Percentiles rank a stretch among this genome's conserved stretches.
These are phyloP conservation scores for Paramecium caudatum DNA, from an alignment of 73 alveolate genomes.

Conservation along the genomic window DNA sequence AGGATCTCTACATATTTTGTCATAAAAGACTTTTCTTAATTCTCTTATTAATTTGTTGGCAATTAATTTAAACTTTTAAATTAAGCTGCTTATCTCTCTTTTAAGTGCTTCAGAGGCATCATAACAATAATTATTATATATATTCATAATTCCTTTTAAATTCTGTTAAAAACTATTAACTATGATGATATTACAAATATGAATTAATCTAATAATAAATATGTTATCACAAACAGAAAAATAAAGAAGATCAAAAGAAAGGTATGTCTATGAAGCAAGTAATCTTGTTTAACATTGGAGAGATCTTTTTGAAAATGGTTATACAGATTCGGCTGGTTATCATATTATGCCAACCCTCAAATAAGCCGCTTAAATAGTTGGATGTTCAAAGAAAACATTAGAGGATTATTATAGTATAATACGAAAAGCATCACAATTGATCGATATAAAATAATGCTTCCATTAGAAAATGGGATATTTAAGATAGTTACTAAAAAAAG, in stretches of 20 bases:
- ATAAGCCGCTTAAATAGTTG: conserved; percentile 31
- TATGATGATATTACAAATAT: no score
- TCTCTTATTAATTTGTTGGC: not conserved
- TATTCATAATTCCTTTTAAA: no score
- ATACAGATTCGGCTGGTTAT: conserved; percentile 29
- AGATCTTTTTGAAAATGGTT: conserved; percentile 58
- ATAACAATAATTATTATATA: no score
- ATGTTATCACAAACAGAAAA: conserved; percentile 6
- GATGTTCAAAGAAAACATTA: conserved; percentile 52
- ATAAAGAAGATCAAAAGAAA: conserved; percentile 34
- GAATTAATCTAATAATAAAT: no score
- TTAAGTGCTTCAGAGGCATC: no score
- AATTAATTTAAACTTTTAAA: conserved; percentile 40
- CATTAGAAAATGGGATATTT: conserved; percentile 47
- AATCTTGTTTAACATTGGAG: conserved; percentile 46
- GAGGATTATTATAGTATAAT: conserved; percentile 47
- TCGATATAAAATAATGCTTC: conserved; percentile 10
- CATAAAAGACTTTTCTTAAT: conserved; percentile 9
- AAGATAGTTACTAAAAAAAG: conserved; percentile 25
- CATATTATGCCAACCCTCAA: conserved; percentile 15
- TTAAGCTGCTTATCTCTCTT: no score
- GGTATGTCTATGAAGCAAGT: conserved; percentile 44
- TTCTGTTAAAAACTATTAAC: no score
- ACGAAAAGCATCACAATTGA: conserved; percentile 26
- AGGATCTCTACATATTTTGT: conserved; percentile 15